Evolutionary conservation across 2,329 filamentous ascomycete genomes (phyloP).

Genomic region (Cadophora malorum): DNA sequence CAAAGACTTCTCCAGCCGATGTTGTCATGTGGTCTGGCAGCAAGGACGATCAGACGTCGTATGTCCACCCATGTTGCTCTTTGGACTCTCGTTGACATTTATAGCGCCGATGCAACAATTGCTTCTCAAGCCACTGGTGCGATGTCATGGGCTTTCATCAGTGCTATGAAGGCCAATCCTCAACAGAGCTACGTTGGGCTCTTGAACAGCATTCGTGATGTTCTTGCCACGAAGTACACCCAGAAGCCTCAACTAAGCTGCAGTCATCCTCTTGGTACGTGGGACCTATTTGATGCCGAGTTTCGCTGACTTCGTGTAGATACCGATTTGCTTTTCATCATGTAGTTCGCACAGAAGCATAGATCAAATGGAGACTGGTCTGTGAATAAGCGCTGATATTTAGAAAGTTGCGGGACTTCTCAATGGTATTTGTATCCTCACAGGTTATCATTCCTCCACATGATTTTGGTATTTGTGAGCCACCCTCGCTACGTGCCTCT

Average conservation of each 20-base stretch:
- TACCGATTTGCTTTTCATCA: constrained; percentile 17
- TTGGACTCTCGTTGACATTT: not conserved
- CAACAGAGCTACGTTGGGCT: constrained; percentile 94
- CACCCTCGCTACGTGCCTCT: not conserved
- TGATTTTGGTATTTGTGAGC: not conserved
- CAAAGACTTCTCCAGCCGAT: constrained; percentile 91
- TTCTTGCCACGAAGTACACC: constrained; percentile 81
- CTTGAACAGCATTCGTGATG: constrained; percentile 90
- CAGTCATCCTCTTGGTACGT: constrained; percentile 86
- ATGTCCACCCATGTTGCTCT: constrained; percentile 50
- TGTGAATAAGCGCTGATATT: not conserved
- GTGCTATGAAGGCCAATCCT: constrained; percentile 84
- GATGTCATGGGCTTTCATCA: constrained; percentile 97
- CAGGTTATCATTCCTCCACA: not conserved
- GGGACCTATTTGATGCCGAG: not conserved
- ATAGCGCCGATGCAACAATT: constrained; percentile 84
- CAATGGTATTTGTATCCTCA: not conserved
- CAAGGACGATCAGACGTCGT: constrained; percentile 94
- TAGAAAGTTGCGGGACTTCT: not conserved
- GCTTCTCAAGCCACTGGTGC: constrained; percentile 84
- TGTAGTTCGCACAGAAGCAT: not conserved
- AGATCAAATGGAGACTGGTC: not conserved
- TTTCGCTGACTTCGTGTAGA: not conserved
- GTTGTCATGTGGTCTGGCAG: constrained; percentile 97
- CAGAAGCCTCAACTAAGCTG: constrained; percentile 96